Evolutionary conservation across 805 yeast species (phyloP), one percentile per base, ranked within the genome.

Genomic region (Pichia nanzhaoensis): DNA sequence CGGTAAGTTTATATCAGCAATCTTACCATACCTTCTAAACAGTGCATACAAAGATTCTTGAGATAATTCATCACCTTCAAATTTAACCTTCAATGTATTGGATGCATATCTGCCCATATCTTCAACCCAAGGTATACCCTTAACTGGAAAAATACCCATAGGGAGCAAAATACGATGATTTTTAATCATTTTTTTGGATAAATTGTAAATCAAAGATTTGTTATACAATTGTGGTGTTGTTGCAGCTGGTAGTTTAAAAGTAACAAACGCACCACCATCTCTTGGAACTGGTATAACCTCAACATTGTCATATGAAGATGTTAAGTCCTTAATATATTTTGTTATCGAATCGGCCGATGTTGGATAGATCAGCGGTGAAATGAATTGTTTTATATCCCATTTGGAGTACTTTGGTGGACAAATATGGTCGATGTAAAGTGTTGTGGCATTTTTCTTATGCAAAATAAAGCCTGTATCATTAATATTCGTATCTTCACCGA

Each of bases 111-210:
- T 67, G 54, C 86, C 75, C 60, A 93, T 69, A 60, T 93, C 99
- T 65, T 91, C 98, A 49, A 93, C 84, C 96, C 97, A 91, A 0
- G 99, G 99, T 1, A 75, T 70, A 50, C 99, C 99, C 54, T 84
- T 82, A 1, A 93, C 97, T 1, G 84, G 80, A 56, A 72, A 82
- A 43, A 74, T 82, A 48, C 68, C 66, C 2, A 82, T 84, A 46
- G 64, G 67, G 2, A 74, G 61, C n/a, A 78, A 54, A 44, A 68
- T 69, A 37, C 53, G 47, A 37, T 51, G 53, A 10, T 37, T 39
- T 41, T 36, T 39, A 7, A 34, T 38, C 22, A 42, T 41, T 34
- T 51, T 51, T 16, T 45, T 44, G 13, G 37, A 30, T 7, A 51
- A 34, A n/a, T 48, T 51, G 35, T 51, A 51, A 20, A 51, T 51